Base-by-base conservation (phyloP, 768 basidiomycete species). In the Naganishia antarctica region DNA sequence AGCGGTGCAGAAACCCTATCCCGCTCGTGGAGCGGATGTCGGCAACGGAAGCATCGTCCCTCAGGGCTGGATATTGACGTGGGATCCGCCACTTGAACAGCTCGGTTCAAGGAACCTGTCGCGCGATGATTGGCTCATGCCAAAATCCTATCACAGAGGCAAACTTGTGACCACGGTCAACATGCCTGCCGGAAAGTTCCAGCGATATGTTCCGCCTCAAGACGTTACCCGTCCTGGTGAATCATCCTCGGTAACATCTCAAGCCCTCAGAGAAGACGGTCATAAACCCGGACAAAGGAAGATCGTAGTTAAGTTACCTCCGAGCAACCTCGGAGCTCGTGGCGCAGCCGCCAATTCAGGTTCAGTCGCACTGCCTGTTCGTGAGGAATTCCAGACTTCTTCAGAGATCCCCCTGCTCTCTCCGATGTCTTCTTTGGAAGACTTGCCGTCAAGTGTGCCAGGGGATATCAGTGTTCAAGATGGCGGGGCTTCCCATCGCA, bases 71-170 rank as follows among this genome's bases (percentile, higher is more conserved):
- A 43, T 68, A 0, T 65, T 78, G 60, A 69, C 73, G 16, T 78
- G 73, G 70, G 50, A 67, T 13, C 76, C 77, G 0, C 70, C 74
- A 11, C 63, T 76, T 5, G 66, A 64, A 44, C 62, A 68, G n/a
- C 58, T 77, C 25, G 70, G 71, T 60, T 59, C 68, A 4, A 41
- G 60, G 18, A 70, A 74, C 3, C 68, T 78, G 15, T 75, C 71
- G 1, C 65, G 73, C 0, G 72, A 78, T 41, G 78, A 78, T 12
- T 60, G 70, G 41, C 66, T 78, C 28, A 41, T 77, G 16, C 70
- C 73, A 16, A 68, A 66, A 45, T 50, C 43, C n/a, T 69, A 50
- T 60, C 7, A 50, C 26, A 53, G 63, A 43, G 70, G 69, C 45
- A 46, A 63, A 59, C 43, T 37, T 3, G 59, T 60, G 15, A 68